A percentile compares a stretch with the other conserved stretches of the same genome.
Evolutionary conservation across 805 yeast genomes (phyloP).

Genomic region (Kluyveromyces dobzhanskii): DNA sequence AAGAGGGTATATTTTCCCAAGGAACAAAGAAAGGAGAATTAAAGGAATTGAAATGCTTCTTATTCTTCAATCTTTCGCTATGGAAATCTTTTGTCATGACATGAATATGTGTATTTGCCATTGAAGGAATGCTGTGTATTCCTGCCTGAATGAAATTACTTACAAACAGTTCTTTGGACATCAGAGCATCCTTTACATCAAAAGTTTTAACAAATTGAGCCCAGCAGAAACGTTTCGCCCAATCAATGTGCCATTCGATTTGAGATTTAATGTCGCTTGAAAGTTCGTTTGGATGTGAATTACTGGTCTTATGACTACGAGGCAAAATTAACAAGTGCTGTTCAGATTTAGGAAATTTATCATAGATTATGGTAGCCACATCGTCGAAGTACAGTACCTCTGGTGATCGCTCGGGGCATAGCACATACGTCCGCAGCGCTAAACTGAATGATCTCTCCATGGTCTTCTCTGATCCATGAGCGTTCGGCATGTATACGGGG

Average conservation of each 20-base stretch:
- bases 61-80: conserved; percentile 47
- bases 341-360: conserved; percentile 53
- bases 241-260: conserved; percentile 28
- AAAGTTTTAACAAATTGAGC: conserved; percentile 13
- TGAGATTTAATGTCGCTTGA: conserved; percentile 30
- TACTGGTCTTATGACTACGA: conserved; percentile 34
- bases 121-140: conserved; percentile 62
- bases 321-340: conserved; percentile 60
- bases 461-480: conserved; percentile 1
- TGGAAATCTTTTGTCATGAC: conserved; percentile 58
- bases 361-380: conserved; percentile 47
- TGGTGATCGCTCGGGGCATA: conserved; percentile 33
- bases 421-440: conserved; percentile 1
- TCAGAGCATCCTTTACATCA: conserved; percentile 8
- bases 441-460: conserved; percentile 3
- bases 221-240: conserved; percentile 25
- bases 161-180: conserved; percentile 12
- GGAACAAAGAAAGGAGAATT: conserved; percentile 55
- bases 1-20: conserved; percentile 41
- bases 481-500: conserved; percentile 1
- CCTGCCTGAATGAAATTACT: conserved; percentile 41
- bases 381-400: conserved; percentile 41
- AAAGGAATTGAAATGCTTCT: conserved; percentile 65
- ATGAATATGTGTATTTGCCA: conserved; percentile 65
- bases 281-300: conserved; percentile 42